phyloP scores from a whole-genome alignment of 2,329 filamentous ascomycete genomes.

The Hypoxylon sp. region DNA sequence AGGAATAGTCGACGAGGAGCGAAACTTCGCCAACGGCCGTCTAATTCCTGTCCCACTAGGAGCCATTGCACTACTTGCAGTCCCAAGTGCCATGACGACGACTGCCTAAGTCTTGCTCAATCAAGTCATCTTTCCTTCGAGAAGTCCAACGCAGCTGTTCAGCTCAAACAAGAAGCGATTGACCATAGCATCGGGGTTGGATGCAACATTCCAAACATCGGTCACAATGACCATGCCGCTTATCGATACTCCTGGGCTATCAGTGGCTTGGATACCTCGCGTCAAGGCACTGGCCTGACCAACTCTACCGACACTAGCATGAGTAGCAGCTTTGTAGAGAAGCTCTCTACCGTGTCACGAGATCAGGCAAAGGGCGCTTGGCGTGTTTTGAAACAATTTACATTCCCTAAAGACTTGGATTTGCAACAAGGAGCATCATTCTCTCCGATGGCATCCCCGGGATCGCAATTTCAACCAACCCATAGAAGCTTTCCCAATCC shows the following conservation, averaged over 20 bases:
- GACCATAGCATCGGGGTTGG: slow-evolving; percentile 20
- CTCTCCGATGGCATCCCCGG: slow-evolving; percentile 35
- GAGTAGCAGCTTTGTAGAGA: slow-evolving; percentile 43
- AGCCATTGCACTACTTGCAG: slow-evolving; percentile 45
- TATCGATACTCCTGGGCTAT: slow-evolving; percentile 18
- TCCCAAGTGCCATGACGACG: slow-evolving; percentile 44
- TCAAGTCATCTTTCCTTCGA: slow-evolving; percentile 47
- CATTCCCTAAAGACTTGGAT: slow-evolving; percentile 48
- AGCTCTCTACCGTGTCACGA: slow-evolving; percentile 42
- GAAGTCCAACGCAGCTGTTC: slow-evolving; percentile 9
- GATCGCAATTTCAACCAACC: slow-evolving; percentile 10
- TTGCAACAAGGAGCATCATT: slow-evolving; percentile 31
- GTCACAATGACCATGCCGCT: slow-evolving; percentile 4
- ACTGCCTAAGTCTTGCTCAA: slow-evolving; percentile 44
- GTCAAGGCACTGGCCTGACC: slow-evolving; percentile 48
- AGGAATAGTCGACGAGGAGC: slow-evolving; percentile 54
- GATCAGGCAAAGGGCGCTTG: slow-evolving; percentile 44
- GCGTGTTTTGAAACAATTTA: slow-evolving; percentile 50
- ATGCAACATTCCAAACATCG: neutral
- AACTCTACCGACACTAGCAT: slow-evolving; percentile 50
- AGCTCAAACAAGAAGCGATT: slow-evolving; percentile 14
- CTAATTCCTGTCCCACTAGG: slow-evolving; percentile 48
- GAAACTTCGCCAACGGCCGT: slow-evolving; percentile 46
- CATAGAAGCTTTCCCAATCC: slow-evolving; percentile 7
- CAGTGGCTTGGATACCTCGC: slow-evolving; percentile 30